Conservation (phyloP, 805 yeast genomes). For the Yarrowia osloensis region DNA sequence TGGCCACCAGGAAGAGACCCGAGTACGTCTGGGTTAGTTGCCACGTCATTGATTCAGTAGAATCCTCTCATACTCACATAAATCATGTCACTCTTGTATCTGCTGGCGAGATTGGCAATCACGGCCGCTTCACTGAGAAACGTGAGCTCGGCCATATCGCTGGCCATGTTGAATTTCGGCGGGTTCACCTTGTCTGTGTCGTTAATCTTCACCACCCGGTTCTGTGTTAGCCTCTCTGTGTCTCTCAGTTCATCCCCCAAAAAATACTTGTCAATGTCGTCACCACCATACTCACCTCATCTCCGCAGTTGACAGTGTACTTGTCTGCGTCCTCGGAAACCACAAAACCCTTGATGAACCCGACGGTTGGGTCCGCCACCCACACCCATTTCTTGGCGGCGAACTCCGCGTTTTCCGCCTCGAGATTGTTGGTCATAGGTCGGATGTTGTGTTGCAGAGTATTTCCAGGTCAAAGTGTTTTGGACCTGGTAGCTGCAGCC, state of each 20-base stretch:
- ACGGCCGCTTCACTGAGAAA: constrained; percentile 94
- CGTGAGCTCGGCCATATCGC: constrained; percentile 95
- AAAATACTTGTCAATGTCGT: background rate
- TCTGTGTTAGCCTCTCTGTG: constrained; percentile 35
- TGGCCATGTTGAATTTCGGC: constrained; percentile 80
- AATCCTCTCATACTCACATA: constrained; percentile 35
- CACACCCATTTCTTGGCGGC: constrained; percentile 66
- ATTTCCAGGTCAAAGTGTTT: background rate
- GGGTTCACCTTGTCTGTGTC: constrained; percentile 78
- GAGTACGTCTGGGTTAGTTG: constrained; percentile 73
- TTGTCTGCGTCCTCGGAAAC: constrained; percentile 47
- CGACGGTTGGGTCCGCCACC: constrained; percentile 62
- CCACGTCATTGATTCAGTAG: background rate
- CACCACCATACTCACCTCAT: constrained; percentile 38
- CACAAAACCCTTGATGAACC: constrained; percentile 64
- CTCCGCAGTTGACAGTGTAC: constrained; percentile 47
- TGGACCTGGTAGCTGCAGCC: background rate
- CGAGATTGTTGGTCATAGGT: constrained; percentile 29
- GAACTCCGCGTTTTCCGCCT: constrained; percentile 38
- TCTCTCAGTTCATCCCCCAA: background rate
- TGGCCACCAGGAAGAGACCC: constrained; percentile 91
- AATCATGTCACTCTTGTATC: constrained; percentile 77
- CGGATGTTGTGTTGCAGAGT: background rate
- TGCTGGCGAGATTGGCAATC: constrained; percentile 72
- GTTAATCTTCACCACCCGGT: constrained; percentile 48